These are phyloP conservation scores for Medicago ruthenica DNA, from an alignment of 306 rosid species.

Conservation along the genomic window DNA sequence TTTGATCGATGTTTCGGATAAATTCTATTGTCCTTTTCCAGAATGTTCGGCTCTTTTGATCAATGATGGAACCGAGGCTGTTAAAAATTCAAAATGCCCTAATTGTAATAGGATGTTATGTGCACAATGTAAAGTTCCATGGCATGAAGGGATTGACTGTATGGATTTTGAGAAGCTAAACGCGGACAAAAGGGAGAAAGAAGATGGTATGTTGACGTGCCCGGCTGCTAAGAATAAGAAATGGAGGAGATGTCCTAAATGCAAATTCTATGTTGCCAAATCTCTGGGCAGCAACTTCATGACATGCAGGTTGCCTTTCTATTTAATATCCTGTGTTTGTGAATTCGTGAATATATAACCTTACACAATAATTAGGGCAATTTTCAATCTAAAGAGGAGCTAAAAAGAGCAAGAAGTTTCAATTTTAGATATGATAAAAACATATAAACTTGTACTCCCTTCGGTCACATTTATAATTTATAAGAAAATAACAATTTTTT, in stretches of 20 bases:
- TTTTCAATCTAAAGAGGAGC: no score
- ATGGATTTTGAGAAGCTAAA: constrained; percentile 45
- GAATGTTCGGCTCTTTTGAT: constrained; percentile 50
- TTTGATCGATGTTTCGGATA: constrained; percentile 11
- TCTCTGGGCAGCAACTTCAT: constrained; percentile 44
- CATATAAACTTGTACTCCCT: no score
- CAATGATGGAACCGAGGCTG: constrained; percentile 26
- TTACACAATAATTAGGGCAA: no score
- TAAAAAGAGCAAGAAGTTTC: no score
- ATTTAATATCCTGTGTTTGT: not conserved
- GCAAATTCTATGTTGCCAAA: constrained; percentile 49
- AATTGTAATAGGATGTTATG: constrained; percentile 54
- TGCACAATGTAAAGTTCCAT: constrained; percentile 47
- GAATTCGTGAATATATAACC: no score
- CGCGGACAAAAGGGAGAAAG: constrained; percentile 40
- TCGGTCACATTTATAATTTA: no score
- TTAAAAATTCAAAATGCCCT: constrained; percentile 40
- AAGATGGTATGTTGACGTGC: constrained; percentile 44
- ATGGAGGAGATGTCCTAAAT: constrained; percentile 49
- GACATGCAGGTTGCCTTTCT: constrained; percentile 50
- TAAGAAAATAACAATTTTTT: no score
- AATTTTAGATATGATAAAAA: no score
- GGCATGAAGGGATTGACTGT: constrained; percentile 48
- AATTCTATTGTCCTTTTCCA: constrained; percentile 49
- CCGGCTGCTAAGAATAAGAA: constrained; percentile 43